Evolutionary conservation across 2,329 filamentous ascomycete genomes (phyloP).

Genomic region (Monosporascus sp.): DNA sequence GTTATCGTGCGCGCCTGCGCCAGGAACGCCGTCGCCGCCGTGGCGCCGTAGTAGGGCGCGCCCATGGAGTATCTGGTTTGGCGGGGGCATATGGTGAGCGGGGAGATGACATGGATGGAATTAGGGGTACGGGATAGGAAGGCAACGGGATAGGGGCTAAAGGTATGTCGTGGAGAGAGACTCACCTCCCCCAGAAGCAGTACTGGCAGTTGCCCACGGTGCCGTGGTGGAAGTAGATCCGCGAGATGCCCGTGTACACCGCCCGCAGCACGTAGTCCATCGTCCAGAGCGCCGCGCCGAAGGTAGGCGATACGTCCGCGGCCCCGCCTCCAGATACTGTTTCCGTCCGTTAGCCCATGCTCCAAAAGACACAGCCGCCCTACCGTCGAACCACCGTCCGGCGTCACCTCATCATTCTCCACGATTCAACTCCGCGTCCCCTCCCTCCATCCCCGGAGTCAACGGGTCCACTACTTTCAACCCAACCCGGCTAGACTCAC

Average conservation of each 20-base stretch:
- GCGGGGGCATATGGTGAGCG: background rate
- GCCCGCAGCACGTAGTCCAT: conserved; percentile 39
- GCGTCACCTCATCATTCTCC: background rate
- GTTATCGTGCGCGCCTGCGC: conserved; percentile 38
- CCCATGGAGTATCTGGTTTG: conserved; percentile 38
- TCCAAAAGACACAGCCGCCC: background rate
- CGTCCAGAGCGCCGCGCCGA: conserved; percentile 46
- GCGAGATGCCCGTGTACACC: conserved; percentile 30
- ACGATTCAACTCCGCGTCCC: too few relatives aligned
- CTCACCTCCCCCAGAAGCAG: conserved; percentile 19
- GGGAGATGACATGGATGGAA: background rate
- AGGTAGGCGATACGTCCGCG: conserved; percentile 37
- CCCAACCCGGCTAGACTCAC: conserved; percentile 17
- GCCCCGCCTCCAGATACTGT: conserved; percentile 34
- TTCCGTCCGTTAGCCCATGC: background rate
- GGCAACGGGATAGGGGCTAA: conserved; percentile 42
- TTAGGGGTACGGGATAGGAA: conserved; percentile 8
- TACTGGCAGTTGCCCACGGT: conserved; percentile 45
- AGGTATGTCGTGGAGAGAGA: background rate
- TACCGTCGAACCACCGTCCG: background rate
- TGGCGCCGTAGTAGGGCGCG: conserved; percentile 47
- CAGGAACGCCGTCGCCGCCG: conserved; percentile 40
- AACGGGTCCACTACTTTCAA: too few relatives aligned
- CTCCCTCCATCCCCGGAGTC: too few relatives aligned
- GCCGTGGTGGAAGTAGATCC: conserved; percentile 47